phyloP scores from a whole-genome alignment of 805 yeast genomes.

The Yarrowia osloensis region DNA sequence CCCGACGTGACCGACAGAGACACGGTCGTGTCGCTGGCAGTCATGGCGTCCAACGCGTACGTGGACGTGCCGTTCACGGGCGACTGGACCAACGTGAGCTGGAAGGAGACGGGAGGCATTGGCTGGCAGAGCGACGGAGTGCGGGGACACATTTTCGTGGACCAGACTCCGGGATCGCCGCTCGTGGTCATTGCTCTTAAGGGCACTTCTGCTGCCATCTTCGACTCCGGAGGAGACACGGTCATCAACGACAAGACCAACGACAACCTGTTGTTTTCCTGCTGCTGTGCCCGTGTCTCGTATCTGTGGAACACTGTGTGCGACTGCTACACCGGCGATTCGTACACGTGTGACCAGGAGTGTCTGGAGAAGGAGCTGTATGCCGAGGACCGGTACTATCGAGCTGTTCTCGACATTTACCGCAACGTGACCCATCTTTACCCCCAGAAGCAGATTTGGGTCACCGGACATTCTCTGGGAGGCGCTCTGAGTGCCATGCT shows the following conservation, averaged over 20 bases:
- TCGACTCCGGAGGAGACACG: conserved; percentile 61
- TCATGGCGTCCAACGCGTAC: conserved; percentile 89
- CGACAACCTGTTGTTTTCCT: conserved; percentile 86
- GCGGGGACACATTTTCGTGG: conserved; percentile 86
- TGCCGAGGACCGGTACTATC: conserved; percentile 77
- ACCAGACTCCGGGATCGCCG: conserved; percentile 48
- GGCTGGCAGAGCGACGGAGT: conserved; percentile 90
- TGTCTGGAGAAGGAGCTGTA: conserved; percentile 79
- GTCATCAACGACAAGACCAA: conserved; percentile 77
- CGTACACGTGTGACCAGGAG: conserved; percentile 84
- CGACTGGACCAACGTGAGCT: conserved; percentile 77
- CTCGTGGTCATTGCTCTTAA: conserved; percentile 77
- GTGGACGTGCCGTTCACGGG: conserved; percentile 73
- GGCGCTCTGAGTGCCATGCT: conserved; percentile 80
- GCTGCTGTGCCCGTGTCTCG: conserved; percentile 93
- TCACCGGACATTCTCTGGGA: conserved; percentile 93
- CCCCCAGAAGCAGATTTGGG: conserved; percentile 73
- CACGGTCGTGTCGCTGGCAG: conserved; percentile 73
- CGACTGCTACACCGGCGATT: conserved; percentile 75
- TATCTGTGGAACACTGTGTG: conserved; percentile 94
- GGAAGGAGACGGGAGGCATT: conserved; percentile 43
- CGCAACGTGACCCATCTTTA: conserved; percentile 66
- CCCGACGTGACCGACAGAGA: conserved; percentile 78
- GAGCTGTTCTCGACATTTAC: conserved; percentile 75
- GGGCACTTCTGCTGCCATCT: conserved; percentile 86